Evolutionary conservation across 305 asterid species (phyloP).

Genomic region (Fraxinus angustifolia): DNA sequence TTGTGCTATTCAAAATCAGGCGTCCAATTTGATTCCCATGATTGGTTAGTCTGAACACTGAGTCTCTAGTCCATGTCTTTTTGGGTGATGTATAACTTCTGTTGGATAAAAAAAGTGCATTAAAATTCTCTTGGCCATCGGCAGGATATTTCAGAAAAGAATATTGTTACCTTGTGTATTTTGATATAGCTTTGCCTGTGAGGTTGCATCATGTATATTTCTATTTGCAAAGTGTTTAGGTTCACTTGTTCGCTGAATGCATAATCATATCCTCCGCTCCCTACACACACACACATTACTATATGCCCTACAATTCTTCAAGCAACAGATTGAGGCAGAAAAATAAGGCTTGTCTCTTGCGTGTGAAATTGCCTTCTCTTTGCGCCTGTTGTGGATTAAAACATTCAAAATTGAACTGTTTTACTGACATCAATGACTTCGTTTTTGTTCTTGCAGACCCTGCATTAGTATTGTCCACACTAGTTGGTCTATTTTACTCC

Average conservation of each 20-base stretch:
- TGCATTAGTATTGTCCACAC: conserved; percentile 53
- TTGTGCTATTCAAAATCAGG: conserved; percentile 45
- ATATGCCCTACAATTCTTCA: not conserved
- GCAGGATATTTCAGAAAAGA: not conserved
- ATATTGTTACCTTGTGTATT: not conserved
- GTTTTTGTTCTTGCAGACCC: conserved; percentile 57
- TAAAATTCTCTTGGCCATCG: conserved; percentile 4
- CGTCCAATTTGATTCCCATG: conserved; percentile 54
- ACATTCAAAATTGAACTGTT: conserved; percentile 5
- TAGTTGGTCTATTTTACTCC: conserved; percentile 61
- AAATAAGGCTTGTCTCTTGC: not conserved
- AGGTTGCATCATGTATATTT: not conserved
- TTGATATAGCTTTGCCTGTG: not conserved
- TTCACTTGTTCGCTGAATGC: not conserved
- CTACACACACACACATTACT: not conserved
- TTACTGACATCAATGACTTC: conserved; percentile 3
- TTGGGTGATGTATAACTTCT: not conserved
- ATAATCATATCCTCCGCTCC: not conserved
- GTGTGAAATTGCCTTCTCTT: conserved; percentile 9
- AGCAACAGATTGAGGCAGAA: not conserved
- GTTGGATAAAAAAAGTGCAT: conserved; percentile 2
- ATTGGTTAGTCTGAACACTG: conserved; percentile 54
- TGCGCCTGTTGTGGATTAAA: not conserved
- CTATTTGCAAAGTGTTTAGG: not conserved
- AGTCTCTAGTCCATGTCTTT: not conserved